Percentiles rank a stretch among this genome's conserved stretches.
Conservation (phyloP, 768 basidiomycete genomes). For the Jaapia argillacea region DNA sequence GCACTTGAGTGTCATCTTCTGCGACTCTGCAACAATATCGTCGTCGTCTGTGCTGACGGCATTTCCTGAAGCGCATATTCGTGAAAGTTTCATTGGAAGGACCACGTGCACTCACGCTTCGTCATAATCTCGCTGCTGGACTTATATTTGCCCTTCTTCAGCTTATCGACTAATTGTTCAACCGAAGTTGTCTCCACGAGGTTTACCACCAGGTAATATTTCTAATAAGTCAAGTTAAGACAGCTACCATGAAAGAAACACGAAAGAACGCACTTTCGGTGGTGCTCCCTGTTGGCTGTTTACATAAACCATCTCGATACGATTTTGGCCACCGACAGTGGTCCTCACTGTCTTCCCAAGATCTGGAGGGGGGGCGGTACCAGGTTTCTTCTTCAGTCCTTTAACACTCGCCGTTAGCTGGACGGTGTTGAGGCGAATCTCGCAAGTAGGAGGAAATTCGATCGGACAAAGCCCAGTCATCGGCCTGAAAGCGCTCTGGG, state of each 20-base stretch:
- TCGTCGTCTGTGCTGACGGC: slow-evolving; percentile 60
- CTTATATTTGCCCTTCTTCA: slow-evolving; percentile 60
- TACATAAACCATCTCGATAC: slow-evolving; percentile 83
- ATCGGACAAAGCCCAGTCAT: slow-evolving; percentile 54
- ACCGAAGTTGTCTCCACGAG: slow-evolving; percentile 74
- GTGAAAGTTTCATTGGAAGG: background rate
- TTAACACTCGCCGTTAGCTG: slow-evolving; percentile 70
- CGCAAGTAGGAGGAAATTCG: slow-evolving; percentile 87
- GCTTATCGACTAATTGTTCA: slow-evolving; percentile 53
- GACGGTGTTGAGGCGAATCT: slow-evolving; percentile 75
- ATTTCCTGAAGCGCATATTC: slow-evolving; percentile 35
- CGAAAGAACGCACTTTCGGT: slow-evolving; percentile 44
- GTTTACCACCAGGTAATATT: slow-evolving; percentile 79
- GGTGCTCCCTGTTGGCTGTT: slow-evolving; percentile 75
- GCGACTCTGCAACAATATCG: slow-evolving; percentile 83
- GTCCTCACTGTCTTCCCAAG: slow-evolving; percentile 32
- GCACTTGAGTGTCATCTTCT: slow-evolving; percentile 88
- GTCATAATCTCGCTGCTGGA: slow-evolving; percentile 53
- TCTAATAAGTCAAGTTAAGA: slow-evolving; percentile 33
- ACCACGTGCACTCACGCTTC: slow-evolving; percentile 41
- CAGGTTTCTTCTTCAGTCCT: slow-evolving; percentile 91
- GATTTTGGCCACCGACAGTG: slow-evolving; percentile 42
- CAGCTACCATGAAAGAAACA: background rate
- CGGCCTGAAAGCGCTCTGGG: slow-evolving; percentile 41
- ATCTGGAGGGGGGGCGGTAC: slow-evolving; percentile 88